Conservation (phyloP, 306 rosid species). For the Cotoneaster glaucophyllus region DNA sequence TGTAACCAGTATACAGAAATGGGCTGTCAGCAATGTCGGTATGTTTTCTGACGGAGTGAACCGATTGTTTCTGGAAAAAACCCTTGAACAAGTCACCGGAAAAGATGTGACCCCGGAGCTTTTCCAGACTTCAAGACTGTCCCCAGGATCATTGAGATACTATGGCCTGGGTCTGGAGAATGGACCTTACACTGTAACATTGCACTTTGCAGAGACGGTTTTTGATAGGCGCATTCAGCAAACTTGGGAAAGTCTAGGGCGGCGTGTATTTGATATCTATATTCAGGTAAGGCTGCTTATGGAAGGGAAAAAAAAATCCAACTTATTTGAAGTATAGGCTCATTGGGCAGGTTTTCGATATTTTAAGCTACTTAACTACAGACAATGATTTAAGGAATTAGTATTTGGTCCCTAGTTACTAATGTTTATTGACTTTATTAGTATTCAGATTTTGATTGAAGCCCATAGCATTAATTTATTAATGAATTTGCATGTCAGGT, state of each 20-base stretch:
- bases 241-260: conserved; percentile 36
- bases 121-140: conserved; percentile 20
- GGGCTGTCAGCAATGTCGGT: conserved; percentile 23
- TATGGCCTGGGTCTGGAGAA: conserved; percentile 47
- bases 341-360: too few species aligned
- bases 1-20: conserved; percentile 1
- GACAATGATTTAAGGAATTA: too few species aligned
- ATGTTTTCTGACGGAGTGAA: neutral
- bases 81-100: neutral
- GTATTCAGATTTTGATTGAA: too few species aligned
- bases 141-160: conserved; percentile 28
- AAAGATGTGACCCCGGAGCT: conserved; percentile 5
- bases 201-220: conserved; percentile 50
- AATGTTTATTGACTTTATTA: too few species aligned
- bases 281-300: conserved; percentile 34
- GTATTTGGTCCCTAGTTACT: too few species aligned
- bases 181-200: conserved; percentile 41
- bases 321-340: neutral
- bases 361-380: too few species aligned
- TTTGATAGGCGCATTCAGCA: conserved; percentile 6
- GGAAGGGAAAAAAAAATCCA: too few species aligned
- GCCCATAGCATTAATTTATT: too few species aligned
- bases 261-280: conserved; percentile 54
- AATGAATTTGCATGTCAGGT: too few species aligned
- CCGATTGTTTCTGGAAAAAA: neutral